Evolutionary conservation across 2,329 filamentous ascomycete species (phyloP), one percentile per base, ranked within the genome.

Genomic region (Cercospora brassicicola): DNA sequence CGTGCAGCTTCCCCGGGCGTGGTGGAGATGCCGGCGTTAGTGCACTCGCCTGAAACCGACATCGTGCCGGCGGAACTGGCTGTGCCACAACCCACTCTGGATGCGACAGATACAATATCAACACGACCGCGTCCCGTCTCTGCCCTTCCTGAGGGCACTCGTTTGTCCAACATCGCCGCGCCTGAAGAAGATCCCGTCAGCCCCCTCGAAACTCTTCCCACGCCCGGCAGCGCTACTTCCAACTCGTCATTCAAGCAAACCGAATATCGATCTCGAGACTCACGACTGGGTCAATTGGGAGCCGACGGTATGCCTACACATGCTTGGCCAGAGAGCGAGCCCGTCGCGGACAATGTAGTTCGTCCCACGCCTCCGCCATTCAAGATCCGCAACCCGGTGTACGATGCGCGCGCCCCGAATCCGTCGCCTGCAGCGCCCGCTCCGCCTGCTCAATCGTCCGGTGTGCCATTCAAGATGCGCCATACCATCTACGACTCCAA

Each of bases 281-380:
- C 74, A 33, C 68, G 73, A 45, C 69, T 76, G 33, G 70, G 72
- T 31, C 66, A 73, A 48, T 45, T 76, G 8, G 75, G 75, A 31
- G 73, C 74, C 42, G 75, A 76, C 68, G 75, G 75, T 18, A 76
- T 76, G 75, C 75, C 75, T 42, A 73, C 71, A 39, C 66, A 71
- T 59, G 71, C 73, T 8, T 70, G 72, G 51, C 70, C 67, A 63
- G 69, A 67, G 39, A 68, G 62, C 13, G 60, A 48, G 28, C 48
- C 56, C 33, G 63, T 45, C 28, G 28, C 59, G 28, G 62, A 65
- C 62, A 31, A 39, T 26, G 51, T 36, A 20, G 39, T 33, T 18
- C 62, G 62, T 23, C 59, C 67, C n/a, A 62, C 66, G 33, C 59
- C 68, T 20, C 48, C 67, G 36, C 71, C 72, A 1, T 76, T 76